Evolutionary conservation across 2,329 filamentous ascomycete species (phyloP).

Genomic region (Herpotrichia juniperi): DNA sequence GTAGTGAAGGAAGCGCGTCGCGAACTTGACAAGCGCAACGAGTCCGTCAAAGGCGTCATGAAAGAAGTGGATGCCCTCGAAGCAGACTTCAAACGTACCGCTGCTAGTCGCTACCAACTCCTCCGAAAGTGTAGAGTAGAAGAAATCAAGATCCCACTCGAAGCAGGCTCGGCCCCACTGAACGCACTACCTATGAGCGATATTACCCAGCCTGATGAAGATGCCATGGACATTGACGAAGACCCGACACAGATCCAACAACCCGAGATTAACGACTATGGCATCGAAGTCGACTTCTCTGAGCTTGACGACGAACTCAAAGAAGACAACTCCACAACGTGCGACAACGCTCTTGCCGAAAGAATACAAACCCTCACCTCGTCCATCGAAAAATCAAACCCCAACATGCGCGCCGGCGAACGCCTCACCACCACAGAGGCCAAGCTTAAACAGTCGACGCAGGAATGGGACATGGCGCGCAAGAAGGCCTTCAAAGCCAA

Average conservation of each 20-base stretch:
- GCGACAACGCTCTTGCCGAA: slow-evolving; percentile 78
- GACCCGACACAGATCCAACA: slow-evolving; percentile 58
- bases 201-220: slow-evolving; percentile 71
- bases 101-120: slow-evolving; percentile 80
- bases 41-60: slow-evolving; percentile 76
- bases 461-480: slow-evolving; percentile 87
- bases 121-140: slow-evolving; percentile 91
- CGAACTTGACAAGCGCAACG: slow-evolving; percentile 83
- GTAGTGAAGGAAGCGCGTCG: slow-evolving; percentile 78
- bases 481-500: slow-evolving; percentile 74
- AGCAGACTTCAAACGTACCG: slow-evolving; percentile 83
- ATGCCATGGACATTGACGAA: slow-evolving; percentile 92
- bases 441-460: slow-evolving; percentile 81
- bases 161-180: slow-evolving; percentile 70
- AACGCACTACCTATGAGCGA: slow-evolving; percentile 90
- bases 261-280: slow-evolving; percentile 80
- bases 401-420: slow-evolving; percentile 95
- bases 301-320: slow-evolving; percentile 79
- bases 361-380: slow-evolving; percentile 74
- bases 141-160: slow-evolving; percentile 84
- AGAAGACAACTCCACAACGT: slow-evolving; percentile 67
- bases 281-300: slow-evolving; percentile 87
- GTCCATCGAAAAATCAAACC: slow-evolving; percentile 92
- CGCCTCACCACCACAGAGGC: slow-evolving; percentile 85
- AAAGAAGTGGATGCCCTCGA: slow-evolving; percentile 82